Evolutionary conservation across 352 stramenopile species (phyloP).

Genomic region (Phytophthora fragariaefolia): DNA sequence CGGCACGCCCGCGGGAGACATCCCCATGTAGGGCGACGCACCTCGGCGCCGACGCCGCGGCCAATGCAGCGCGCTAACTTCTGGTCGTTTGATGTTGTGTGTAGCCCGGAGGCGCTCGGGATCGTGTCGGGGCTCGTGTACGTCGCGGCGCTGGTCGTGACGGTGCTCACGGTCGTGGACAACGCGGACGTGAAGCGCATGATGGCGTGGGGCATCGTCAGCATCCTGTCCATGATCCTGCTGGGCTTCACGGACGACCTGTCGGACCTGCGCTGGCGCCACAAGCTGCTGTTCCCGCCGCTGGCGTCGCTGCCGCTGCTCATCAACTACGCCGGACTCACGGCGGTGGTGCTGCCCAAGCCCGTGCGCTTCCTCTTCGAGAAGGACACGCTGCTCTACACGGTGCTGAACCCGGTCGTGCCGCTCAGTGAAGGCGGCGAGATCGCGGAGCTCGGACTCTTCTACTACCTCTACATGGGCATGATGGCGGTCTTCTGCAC

Average conservation of each 20-base stretch:
- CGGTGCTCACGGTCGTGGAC: slow-evolving; percentile 72
- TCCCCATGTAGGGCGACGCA: slow-evolving; percentile 72
- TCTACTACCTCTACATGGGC: slow-evolving; percentile 99
- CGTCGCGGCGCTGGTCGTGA: slow-evolving; percentile 74
- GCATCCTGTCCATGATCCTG: slow-evolving; percentile 93
- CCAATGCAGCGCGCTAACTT: slow-evolving; percentile 6
- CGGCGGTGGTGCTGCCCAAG: slow-evolving; percentile 94
- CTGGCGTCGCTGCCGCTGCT: slow-evolving; percentile 97
- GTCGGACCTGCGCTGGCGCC: slow-evolving; percentile 94
- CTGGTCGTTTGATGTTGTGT: background rate
- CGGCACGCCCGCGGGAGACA: slow-evolving; percentile 85
- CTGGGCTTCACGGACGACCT: slow-evolving; percentile 96
- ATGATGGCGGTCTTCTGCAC: slow-evolving; percentile 99
- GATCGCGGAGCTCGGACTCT: slow-evolving; percentile 92
- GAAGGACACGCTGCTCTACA: slow-evolving; percentile 63
- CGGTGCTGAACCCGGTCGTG: slow-evolving; percentile 68
- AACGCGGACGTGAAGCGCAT: slow-evolving; percentile 73
- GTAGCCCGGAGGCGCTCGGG: slow-evolving; percentile 86
- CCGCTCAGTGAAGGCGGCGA: slow-evolving; percentile 79
- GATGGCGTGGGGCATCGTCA: slow-evolving; percentile 85
- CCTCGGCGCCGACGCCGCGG: background rate
- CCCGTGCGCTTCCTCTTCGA: slow-evolving; percentile 76
- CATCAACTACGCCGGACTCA: slow-evolving; percentile 96
- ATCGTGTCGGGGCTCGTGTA: slow-evolving; percentile 90
- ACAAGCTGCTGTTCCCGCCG: slow-evolving; percentile 97